Conservation (phyloP, 2,329 filamentous ascomycete genomes). For the Cadophora gregata region DNA sequence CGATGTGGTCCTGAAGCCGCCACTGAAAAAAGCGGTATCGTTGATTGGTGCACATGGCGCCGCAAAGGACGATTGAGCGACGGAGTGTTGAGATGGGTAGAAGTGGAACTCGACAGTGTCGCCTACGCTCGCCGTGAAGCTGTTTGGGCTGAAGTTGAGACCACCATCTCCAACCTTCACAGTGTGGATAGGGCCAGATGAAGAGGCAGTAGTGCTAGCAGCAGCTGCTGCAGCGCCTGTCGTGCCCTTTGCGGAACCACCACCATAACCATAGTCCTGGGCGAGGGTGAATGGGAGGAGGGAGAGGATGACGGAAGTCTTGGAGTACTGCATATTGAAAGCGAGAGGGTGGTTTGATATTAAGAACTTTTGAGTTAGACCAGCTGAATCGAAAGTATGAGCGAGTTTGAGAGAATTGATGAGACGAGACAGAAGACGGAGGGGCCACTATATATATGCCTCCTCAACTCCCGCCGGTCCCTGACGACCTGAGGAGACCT, state of each 20-base stretch:
- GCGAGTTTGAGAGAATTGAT: constrained; percentile 12
- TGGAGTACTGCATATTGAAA: constrained; percentile 40
- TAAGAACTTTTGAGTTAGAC: constrained; percentile 15
- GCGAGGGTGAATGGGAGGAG: constrained; percentile 36
- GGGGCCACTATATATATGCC: constrained; percentile 1
- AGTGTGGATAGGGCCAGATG: constrained; percentile 40
- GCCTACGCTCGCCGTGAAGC: constrained; percentile 54
- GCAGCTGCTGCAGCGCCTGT: constrained; percentile 21
- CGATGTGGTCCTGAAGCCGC: constrained; percentile 28
- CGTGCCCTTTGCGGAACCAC: constrained; percentile 26
- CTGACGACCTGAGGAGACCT: background rate
- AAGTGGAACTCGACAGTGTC: constrained; percentile 62
- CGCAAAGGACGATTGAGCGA: constrained; percentile 48
- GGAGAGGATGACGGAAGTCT: constrained; percentile 31
- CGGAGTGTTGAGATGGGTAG: constrained; percentile 57
- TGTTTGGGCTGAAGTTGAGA: constrained; percentile 57
- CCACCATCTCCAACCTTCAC: constrained; percentile 43
- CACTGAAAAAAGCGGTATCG: constrained; percentile 39
- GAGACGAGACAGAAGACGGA: background rate
- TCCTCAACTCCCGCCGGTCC: background rate
- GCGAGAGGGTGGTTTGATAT: constrained; percentile 28
- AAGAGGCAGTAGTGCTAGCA: constrained; percentile 28
- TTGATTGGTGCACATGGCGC: constrained; percentile 44
- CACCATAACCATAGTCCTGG: constrained; percentile 23
- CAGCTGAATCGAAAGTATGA: constrained; percentile 15